Conservation (phyloP, 1,284 basidiomycete genomes). For the Ustilago hordei region DNA sequence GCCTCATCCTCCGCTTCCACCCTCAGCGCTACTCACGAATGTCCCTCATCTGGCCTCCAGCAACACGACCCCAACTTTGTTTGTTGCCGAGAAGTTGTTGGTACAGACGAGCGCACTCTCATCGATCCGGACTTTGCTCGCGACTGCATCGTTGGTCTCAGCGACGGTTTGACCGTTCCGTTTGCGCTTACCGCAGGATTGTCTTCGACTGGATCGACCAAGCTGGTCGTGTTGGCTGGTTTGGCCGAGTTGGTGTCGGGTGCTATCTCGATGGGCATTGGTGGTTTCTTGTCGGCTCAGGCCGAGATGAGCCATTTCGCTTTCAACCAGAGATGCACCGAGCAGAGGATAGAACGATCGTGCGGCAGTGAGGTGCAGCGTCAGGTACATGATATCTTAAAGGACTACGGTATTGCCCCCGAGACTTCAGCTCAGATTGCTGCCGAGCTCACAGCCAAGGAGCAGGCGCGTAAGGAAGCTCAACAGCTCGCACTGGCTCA, state of each 20-base stretch:
- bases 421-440: slow-evolving; percentile 83
- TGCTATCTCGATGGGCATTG: slow-evolving; percentile 89
- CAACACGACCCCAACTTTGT: slow-evolving; percentile 35
- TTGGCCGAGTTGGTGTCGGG: slow-evolving; percentile 77
- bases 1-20: slow-evolving; percentile 42
- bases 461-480: slow-evolving; percentile 21
- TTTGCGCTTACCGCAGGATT: slow-evolving; percentile 77
- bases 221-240: slow-evolving; percentile 88
- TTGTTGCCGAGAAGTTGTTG: slow-evolving; percentile 85
- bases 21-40: slow-evolving; percentile 30
- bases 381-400: slow-evolving; percentile 88
- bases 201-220: slow-evolving; percentile 87
- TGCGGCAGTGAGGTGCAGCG: slow-evolving; percentile 95
- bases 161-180: slow-evolving; percentile 87
- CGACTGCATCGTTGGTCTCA: slow-evolving; percentile 87
- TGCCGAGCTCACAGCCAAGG: slow-evolving; percentile 36
- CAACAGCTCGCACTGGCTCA: slow-evolving; percentile 9
- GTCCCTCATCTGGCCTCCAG: slow-evolving; percentile 19
- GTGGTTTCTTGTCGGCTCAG: slow-evolving; percentile 95
- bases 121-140: slow-evolving; percentile 86
- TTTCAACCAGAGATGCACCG: slow-evolving; percentile 56
- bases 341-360: slow-evolving; percentile 83
- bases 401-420: slow-evolving; percentile 87
- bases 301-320: slow-evolving; percentile 86
- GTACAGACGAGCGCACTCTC: slow-evolving; percentile 78